A percentile compares a stretch with the other conserved stretches of the same genome.
Evolutionary conservation across 169 alveolate species (phyloP).

Genomic region (Cryptosporidium xiaoi): DNA sequence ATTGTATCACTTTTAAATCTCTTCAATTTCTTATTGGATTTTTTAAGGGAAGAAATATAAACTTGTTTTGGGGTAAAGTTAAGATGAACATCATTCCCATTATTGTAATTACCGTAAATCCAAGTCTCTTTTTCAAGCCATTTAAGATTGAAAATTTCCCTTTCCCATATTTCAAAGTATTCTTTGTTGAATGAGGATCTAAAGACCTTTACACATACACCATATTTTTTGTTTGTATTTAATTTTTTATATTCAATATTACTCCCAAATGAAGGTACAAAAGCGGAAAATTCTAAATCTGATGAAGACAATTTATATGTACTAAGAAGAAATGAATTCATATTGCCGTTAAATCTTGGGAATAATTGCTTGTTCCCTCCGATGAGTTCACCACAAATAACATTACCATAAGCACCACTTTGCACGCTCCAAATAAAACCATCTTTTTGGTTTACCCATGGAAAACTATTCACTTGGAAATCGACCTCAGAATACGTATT

Average conservation of each 20-base stretch:
- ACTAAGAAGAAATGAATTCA: neutral
- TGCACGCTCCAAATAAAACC: conserved; percentile 16
- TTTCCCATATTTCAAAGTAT: conserved; percentile 38
- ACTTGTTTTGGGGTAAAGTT: conserved; percentile 33
- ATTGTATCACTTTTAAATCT: neutral
- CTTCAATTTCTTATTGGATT: neutral
- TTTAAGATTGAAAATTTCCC: conserved; percentile 42
- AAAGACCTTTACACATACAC: conserved; percentile 24
- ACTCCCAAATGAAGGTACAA: conserved; percentile 4
- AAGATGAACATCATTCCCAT: neutral
- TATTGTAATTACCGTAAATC: neutral
- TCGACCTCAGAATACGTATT: no score
- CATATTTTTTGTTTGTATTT: neutral
- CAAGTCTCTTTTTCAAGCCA: conserved; percentile 52
- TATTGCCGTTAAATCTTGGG: neutral
- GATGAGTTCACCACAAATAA: conserved; percentile 37
- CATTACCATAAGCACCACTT: conserved; percentile 53
- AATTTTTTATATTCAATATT: neutral
- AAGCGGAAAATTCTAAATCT: conserved; percentile 4
- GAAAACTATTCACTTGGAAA: neutral
- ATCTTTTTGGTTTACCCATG: conserved; percentile 30
- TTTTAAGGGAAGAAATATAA: neutral
- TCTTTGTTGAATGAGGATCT: conserved; percentile 1
- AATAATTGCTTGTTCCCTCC: conserved; percentile 10
- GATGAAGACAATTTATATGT: neutral